phyloP scores from a whole-genome alignment of 768 basidiomycete genomes.

The Daedaleopsis nitida region DNA sequence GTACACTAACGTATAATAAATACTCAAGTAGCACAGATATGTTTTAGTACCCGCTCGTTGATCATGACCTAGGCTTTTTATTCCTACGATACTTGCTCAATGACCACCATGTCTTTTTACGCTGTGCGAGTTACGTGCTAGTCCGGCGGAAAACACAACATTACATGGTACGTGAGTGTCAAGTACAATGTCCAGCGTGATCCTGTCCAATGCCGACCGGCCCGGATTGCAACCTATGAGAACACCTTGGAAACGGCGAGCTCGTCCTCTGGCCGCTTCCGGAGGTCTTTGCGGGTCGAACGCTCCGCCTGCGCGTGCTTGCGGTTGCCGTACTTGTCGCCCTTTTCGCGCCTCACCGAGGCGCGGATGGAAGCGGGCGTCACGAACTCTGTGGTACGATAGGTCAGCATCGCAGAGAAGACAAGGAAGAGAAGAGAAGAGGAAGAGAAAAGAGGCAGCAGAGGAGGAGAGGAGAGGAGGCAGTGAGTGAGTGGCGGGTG shows the following conservation, averaged over 20 bases:
- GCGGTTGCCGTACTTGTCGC: slow-evolving; percentile 77
- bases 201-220: no score
- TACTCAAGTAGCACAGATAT: slow-evolving; percentile 1
- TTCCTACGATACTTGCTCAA: no score
- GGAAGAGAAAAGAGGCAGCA: neutral
- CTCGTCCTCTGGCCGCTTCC: slow-evolving; percentile 71
- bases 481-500: neutral
- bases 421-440: neutral
- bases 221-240: slow-evolving; percentile 45
- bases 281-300: slow-evolving; percentile 60
- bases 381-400: slow-evolving; percentile 73
- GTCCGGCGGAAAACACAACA: no score
- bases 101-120: no score
- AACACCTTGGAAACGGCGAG: slow-evolving; percentile 90
- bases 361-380: slow-evolving; percentile 84
- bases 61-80: no score
- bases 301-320: slow-evolving; percentile 78
- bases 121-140: no score
- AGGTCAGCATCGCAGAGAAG: neutral
- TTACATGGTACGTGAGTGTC: no score
- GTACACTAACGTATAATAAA: slow-evolving; percentile 15
- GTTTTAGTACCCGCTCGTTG: neutral
- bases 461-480: no score
- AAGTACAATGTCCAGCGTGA: no score
- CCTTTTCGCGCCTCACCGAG: slow-evolving; percentile 67